Base-by-base conservation (phyloP, 176 grass and related monocot species). In the Oryza nivara region DNA sequence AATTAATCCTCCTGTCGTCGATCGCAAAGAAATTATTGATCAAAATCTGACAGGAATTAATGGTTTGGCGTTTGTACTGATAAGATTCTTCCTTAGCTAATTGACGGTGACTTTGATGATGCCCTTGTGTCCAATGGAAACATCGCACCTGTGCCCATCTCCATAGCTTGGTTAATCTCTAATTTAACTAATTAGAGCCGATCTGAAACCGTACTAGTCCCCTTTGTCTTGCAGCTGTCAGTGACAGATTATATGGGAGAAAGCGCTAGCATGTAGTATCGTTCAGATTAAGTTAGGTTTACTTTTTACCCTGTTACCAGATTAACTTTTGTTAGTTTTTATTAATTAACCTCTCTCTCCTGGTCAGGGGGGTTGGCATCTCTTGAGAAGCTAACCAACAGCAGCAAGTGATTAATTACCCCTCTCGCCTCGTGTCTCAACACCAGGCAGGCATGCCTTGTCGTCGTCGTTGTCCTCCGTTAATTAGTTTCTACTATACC, bases 1-100 rank as follows among this genome's bases (percentile, higher is more conserved):
- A 63, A 63, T 63, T 63, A 63, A 63, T 23, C 58, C 22, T 23
- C 9, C 58, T 63, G 20, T 1, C 58, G 58, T 1, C 58, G 58
- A 22, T 63, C 19, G 58, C 4, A 10, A 23, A 23, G 9, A 7
- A 63, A 41, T 40, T 40, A 41, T 41, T 41, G 40, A 28, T 28
- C 28, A 63, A 77, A 69, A 83, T 80, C 87, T 91, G 93, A 95
- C 91, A 89, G 83, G 67, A 83, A 90, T 91, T 91, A 84, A 80
- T 70, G 88, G 12, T 23, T 84, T 84, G 66, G n/a, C 30, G 30
- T 65, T 83, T 88, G 38, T 41, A 34, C 14, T 49, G 71, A 81
- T 86, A 83, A 92, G 91, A 90, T 94, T 92, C 91, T 75, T 60
- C 34, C 23, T 30, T 69, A 63, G 45, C 73, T 78, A 85, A 77